Conservation (phyloP, 768 basidiomycete species). For the Suillus bovinus region DNA sequence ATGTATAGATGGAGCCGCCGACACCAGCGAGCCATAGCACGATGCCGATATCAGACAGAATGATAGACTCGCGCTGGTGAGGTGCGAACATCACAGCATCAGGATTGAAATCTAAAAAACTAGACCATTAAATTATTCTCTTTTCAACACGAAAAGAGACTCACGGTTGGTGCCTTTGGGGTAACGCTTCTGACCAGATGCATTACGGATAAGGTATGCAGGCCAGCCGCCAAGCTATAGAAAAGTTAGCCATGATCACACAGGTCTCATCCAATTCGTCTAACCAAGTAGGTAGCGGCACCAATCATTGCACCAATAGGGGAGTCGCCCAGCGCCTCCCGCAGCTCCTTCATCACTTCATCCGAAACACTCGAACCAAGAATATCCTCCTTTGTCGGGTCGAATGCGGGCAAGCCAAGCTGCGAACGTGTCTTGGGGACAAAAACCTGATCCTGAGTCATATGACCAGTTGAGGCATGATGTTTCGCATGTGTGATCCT, state of each 20-base stretch:
- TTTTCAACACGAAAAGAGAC: constrained; percentile 26
- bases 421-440: constrained; percentile 88
- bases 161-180: constrained; percentile 77
- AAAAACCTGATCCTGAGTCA: constrained; percentile 95
- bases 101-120: constrained; percentile 69
- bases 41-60: constrained; percentile 84
- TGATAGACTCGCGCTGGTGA: constrained; percentile 72
- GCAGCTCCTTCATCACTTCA: constrained; percentile 70
- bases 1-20: constrained; percentile 52
- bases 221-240: constrained; percentile 88
- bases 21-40: constrained; percentile 67
- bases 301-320: constrained; percentile 68
- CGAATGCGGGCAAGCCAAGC: constrained; percentile 60
- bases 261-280: constrained; percentile 15
- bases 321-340: constrained; percentile 90
- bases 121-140: not conserved
- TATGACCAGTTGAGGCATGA: constrained; percentile 91
- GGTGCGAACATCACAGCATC: constrained; percentile 79
- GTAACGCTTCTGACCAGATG: constrained; percentile 84
- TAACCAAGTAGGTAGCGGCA: constrained; percentile 60
- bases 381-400: constrained; percentile 66
- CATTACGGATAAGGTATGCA: constrained; percentile 77
- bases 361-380: constrained; percentile 64
- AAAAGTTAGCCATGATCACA: not conserved
- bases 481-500: constrained; percentile 92